Percentiles rank a stretch among this genome's conserved stretches.
phyloP scores from a whole-genome alignment of 1,284 basidiomycete species.

The Melampsora americana region DNA sequence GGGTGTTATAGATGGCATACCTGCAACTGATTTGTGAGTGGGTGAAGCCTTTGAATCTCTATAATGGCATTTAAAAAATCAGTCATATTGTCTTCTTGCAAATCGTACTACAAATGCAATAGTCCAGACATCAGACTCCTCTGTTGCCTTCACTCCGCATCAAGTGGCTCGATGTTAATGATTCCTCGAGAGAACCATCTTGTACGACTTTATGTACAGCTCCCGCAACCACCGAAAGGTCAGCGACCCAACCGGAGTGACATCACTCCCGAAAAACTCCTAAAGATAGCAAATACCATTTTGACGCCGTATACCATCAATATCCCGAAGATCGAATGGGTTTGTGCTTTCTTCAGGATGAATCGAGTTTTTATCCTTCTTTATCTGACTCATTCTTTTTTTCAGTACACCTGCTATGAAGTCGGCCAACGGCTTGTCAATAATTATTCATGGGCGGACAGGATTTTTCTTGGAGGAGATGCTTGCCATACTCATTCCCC shows the following conservation, averaged over 20 bases:
- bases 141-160: not conserved
- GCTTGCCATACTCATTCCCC: conserved; percentile 77
- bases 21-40: conserved; percentile 5
- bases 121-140: conserved; percentile 57
- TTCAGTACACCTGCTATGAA: conserved; percentile 40
- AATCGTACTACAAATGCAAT: conserved; percentile 49
- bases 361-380: conserved; percentile 43
- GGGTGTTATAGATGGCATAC: conserved; percentile 11
- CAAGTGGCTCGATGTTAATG: conserved; percentile 60
- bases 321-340: conserved; percentile 68
- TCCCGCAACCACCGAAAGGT: conserved; percentile 56
- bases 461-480: conserved; percentile 76
- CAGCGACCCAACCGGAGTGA: conserved; percentile 47
- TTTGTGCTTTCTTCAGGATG: conserved; percentile 63
- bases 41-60: not conserved
- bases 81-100: conserved; percentile 7
- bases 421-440: conserved; percentile 74
- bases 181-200: conserved; percentile 67
- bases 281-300: conserved; percentile 65
- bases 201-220: conserved; percentile 71
- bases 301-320: conserved; percentile 67
- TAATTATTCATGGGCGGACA: conserved; percentile 64
- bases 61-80: not conserved
- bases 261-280: conserved; percentile 63
- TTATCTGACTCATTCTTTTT: conserved; percentile 46